A percentile compares a stretch with the other conserved stretches of the same genome.
Evolutionary conservation across 768 basidiomycete genomes (phyloP).

Genomic region (Hebeloma cylindrosporum): DNA sequence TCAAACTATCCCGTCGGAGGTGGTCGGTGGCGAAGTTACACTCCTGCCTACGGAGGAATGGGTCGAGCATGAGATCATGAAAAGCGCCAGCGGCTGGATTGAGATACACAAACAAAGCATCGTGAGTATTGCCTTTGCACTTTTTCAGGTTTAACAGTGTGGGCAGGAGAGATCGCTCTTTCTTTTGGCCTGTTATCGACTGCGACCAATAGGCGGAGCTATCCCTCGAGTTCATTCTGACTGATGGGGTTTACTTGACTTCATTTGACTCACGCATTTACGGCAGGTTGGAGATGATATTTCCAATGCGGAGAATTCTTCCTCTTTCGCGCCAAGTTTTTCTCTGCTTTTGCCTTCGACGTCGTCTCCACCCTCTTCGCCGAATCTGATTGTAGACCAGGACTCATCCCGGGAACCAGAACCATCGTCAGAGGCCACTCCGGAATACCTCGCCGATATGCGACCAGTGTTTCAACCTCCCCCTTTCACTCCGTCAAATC

Average conservation of each 20-base stretch:
- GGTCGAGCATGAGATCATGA: slow-evolving; percentile 72
- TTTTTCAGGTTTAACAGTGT: slow-evolving; percentile 11
- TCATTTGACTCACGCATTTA: slow-evolving; percentile 20
- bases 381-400: slow-evolving; percentile 24
- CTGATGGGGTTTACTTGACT: slow-evolving; percentile 6
- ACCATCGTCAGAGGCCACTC: slow-evolving; percentile 27
- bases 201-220: slow-evolving; percentile 5
- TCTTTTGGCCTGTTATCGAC: slow-evolving; percentile 2
- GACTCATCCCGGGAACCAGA: slow-evolving; percentile 22
- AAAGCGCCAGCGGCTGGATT: slow-evolving; percentile 70
- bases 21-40: slow-evolving; percentile 61
- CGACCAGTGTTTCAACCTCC: slow-evolving; percentile 70
- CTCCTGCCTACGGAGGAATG: slow-evolving; percentile 73
- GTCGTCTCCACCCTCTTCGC: slow-evolving; percentile 24
- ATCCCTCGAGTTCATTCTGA: slow-evolving; percentile 10
- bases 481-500: slow-evolving; percentile 76
- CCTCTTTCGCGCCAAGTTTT: slow-evolving; percentile 46
- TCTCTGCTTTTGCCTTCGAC: slow-evolving; percentile 43
- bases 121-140: slow-evolving; percentile 49
- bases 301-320: slow-evolving; percentile 36
- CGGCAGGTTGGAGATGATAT: slow-evolving; percentile 40
- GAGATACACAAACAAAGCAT: slow-evolving; percentile 65
- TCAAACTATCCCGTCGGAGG: slow-evolving; percentile 55
- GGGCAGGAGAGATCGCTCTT: slow-evolving; percentile 8
- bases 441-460: slow-evolving; percentile 49